Conservation (phyloP, 768 basidiomycete genomes). For the Leccinum disarticulatum region DNA sequence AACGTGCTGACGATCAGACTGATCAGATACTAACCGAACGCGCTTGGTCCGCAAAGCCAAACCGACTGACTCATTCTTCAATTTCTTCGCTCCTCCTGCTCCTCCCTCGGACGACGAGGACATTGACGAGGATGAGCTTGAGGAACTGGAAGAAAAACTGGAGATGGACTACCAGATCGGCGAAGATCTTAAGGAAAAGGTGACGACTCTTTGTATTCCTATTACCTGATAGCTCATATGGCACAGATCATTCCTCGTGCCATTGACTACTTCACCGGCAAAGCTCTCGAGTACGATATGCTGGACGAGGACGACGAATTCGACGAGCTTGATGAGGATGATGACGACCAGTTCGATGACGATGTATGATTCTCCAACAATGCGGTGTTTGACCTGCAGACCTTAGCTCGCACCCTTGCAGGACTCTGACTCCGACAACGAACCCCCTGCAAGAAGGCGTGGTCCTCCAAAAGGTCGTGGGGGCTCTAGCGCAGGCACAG, state of each 20-base stretch:
- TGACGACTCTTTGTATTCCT: slow-evolving; percentile 29
- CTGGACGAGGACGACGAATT: slow-evolving; percentile 56
- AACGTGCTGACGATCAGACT: slow-evolving; percentile 2
- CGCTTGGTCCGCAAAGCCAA: slow-evolving; percentile 83
- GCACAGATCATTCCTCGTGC: slow-evolving; percentile 88
- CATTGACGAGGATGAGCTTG: slow-evolving; percentile 80
- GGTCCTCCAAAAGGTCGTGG: slow-evolving; percentile 58
- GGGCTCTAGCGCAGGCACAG: slow-evolving; percentile 39
- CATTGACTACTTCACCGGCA: slow-evolving; percentile 96
- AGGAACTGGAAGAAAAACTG: slow-evolving; percentile 89
- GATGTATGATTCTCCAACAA: slow-evolving; percentile 43
- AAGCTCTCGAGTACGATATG: slow-evolving; percentile 83
- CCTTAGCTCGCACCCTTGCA: slow-evolving; percentile 31
- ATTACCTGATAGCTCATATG: not conserved
- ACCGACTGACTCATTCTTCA: slow-evolving; percentile 96
- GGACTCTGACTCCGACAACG: slow-evolving; percentile 71
- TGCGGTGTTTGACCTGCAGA: slow-evolving; percentile 16
- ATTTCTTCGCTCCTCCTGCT: slow-evolving; percentile 88
- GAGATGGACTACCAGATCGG: slow-evolving; percentile 98
- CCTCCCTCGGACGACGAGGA: slow-evolving; percentile 73
- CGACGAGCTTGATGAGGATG: slow-evolving; percentile 55
- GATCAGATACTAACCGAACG: slow-evolving; percentile 77
- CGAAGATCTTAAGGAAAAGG: slow-evolving; percentile 97
- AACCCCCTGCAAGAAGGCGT: slow-evolving; percentile 58
- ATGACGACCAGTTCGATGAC: slow-evolving; percentile 57